Evolutionary conservation across 2,329 filamentous ascomycete genomes (phyloP).

Genomic region (Cercospora canescens): DNA sequence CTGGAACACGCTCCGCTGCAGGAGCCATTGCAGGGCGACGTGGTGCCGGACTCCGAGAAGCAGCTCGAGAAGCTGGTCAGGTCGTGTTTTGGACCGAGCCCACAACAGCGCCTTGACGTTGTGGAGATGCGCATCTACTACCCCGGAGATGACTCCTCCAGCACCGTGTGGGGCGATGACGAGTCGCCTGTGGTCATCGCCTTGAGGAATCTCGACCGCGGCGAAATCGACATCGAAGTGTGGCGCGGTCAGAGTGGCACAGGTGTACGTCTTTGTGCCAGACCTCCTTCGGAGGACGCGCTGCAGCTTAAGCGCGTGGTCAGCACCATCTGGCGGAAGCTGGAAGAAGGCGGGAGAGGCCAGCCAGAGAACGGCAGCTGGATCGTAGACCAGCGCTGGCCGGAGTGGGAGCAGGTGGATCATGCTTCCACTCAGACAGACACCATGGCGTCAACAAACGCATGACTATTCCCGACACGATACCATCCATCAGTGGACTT

Average conservation of each 20-base stretch:
- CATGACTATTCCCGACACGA: background rate
- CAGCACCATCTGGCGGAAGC: slow-evolving; percentile 34
- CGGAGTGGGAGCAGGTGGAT: slow-evolving; percentile 25
- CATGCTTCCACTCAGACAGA: slow-evolving; percentile 4
- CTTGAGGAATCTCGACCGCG: slow-evolving; percentile 39
- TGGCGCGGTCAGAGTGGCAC: slow-evolving; percentile 36
- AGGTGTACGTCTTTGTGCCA: slow-evolving; percentile 33
- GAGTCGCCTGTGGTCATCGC: slow-evolving; percentile 39
- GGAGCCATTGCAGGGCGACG: slow-evolving; percentile 21
- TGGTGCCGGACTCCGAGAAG: slow-evolving; percentile 26
- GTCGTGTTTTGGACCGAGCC: slow-evolving; percentile 32
- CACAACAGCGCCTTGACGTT: slow-evolving; percentile 30
- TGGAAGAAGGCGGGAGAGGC: slow-evolving; percentile 30
- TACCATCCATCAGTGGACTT: background rate
- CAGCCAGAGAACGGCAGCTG: slow-evolving; percentile 32
- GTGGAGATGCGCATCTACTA: slow-evolving; percentile 44
- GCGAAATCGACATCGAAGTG: slow-evolving; percentile 39
- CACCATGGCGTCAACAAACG: background rate
- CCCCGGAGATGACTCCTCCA: slow-evolving; percentile 40
- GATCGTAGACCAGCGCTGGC: slow-evolving; percentile 35
- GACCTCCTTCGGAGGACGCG: background rate
- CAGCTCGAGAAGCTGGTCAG: slow-evolving; percentile 38
- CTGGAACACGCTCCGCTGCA: background rate
- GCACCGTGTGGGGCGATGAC: slow-evolving; percentile 42
- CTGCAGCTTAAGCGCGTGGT: slow-evolving; percentile 26